Percentiles rank a stretch among this genome's conserved stretches.
Conservation (phyloP, 2,329 filamentous ascomycete genomes). For the Cytospora leucostoma region DNA sequence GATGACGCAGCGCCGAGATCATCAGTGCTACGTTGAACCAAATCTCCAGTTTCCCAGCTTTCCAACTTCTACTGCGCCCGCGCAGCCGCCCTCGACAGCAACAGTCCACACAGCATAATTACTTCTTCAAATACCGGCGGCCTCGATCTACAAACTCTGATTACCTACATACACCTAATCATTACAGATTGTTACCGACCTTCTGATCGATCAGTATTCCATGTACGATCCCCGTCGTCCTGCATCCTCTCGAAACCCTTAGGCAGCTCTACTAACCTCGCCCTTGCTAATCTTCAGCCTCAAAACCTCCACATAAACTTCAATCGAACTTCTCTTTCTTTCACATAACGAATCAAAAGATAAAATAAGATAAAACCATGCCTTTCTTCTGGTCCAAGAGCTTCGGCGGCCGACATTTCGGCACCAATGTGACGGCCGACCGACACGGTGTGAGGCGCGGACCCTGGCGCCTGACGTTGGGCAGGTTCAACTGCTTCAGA, state of each 20-base stretch:
- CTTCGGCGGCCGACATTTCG: slow-evolving; percentile 51
- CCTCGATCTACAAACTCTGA: no score
- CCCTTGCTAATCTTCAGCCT: no score
- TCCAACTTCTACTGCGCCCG: background rate
- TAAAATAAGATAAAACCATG: slow-evolving; percentile 34
- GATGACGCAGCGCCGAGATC: slow-evolving; percentile 3
- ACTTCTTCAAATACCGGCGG: background rate
- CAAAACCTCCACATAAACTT: no score
- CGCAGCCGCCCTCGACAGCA: background rate
- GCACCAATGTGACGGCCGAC: slow-evolving; percentile 50
- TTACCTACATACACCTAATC: no score
- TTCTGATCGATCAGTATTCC: no score
- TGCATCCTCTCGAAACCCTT: no score
- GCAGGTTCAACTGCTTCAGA: slow-evolving; percentile 55
- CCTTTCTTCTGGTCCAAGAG: slow-evolving; percentile 50
- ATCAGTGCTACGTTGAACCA: background rate
- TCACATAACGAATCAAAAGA: background rate
- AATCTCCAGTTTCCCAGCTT: background rate
- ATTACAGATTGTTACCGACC: no score
- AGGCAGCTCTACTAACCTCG: no score
- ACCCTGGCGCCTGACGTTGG: slow-evolving; percentile 53
- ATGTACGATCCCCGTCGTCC: no score
- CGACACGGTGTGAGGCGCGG: slow-evolving; percentile 50
- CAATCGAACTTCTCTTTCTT: background rate
- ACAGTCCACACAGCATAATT: background rate